Conservation (phyloP, 257 asterid species). For the Capsicum rhomboideum region DNA sequence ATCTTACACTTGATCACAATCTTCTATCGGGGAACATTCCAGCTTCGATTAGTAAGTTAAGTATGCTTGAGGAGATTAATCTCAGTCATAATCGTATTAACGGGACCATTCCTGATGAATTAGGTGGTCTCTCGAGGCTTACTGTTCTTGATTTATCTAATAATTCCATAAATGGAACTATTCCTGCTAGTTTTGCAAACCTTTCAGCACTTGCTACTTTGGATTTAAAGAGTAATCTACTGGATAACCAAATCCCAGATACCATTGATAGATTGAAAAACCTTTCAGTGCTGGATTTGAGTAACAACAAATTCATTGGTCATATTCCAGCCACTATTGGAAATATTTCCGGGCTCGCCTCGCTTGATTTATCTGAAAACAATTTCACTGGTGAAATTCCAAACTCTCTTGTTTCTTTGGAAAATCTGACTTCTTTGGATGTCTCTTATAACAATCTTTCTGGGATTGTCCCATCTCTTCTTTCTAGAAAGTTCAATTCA, state of each 20-base stretch:
- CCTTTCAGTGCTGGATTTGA: conserved; percentile 31
- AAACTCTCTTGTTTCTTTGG: conserved; percentile 27
- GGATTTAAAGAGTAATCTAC: conserved; percentile 31
- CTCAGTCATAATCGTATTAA: conserved; percentile 37
- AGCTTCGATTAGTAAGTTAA: conserved; percentile 39
- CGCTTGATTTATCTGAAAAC: conserved; percentile 64
- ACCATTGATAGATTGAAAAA: conserved; percentile 26
- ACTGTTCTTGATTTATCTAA: conserved; percentile 40
- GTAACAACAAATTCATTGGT: conserved; percentile 42
- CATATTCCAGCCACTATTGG: conserved; percentile 40
- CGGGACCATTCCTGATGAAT: conserved; percentile 43
- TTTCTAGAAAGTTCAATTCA: conserved; percentile 64
- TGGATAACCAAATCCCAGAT: conserved; percentile 41
- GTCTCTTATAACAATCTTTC: conserved; percentile 78
- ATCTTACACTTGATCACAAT: conserved; percentile 48
- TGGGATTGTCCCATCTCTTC: conserved; percentile 54
- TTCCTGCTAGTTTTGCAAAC: conserved; percentile 28
- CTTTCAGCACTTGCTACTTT: conserved; percentile 30
- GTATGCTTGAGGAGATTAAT: conserved; percentile 34
- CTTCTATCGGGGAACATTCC: conserved; percentile 45
- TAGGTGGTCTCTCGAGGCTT: conserved; percentile 29
- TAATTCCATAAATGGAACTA: conserved; percentile 39
- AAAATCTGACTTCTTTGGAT: conserved; percentile 45
- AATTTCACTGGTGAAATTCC: conserved; percentile 72
- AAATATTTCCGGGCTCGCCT: conserved; percentile 33